phyloP scores from a whole-genome alignment of 257 asterid genomes.

The Nicotiana tabacum region DNA sequence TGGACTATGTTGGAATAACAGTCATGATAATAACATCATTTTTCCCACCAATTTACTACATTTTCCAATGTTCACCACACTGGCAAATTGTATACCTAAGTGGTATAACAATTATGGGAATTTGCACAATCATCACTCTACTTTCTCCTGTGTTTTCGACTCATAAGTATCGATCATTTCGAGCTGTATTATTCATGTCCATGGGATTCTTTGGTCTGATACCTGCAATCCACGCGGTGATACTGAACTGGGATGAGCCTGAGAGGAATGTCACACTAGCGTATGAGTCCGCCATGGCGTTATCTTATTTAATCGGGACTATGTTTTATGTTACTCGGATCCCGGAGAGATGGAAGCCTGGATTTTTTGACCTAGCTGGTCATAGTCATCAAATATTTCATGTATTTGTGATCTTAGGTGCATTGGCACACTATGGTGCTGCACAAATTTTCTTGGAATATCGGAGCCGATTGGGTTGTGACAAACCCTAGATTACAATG shows the following conservation, averaged over 20 bases:
- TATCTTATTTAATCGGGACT: slow-evolving; percentile 66
- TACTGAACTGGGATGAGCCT: slow-evolving; percentile 70
- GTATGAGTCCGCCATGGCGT: slow-evolving; percentile 71
- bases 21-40: slow-evolving; percentile 96
- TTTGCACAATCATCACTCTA: slow-evolving; percentile 52
- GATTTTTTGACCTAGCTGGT: slow-evolving; percentile 85
- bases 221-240: slow-evolving; percentile 67
- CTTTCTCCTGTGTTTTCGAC: slow-evolving; percentile 66
- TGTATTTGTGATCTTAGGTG: slow-evolving; percentile 81
- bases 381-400: slow-evolving; percentile 97
- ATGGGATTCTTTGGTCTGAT: slow-evolving; percentile 84
- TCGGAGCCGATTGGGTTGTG: slow-evolving; percentile 49
- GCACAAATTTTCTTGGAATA: slow-evolving; percentile 60
- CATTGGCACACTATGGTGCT: slow-evolving; percentile 93
- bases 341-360: slow-evolving; percentile 91
- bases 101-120: slow-evolving; percentile 66
- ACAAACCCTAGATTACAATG: not conserved
- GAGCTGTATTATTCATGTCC: slow-evolving; percentile 64
- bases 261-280: slow-evolving; percentile 47
- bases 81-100: slow-evolving; percentile 75
- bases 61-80: slow-evolving; percentile 74
- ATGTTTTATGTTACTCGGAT: slow-evolving; percentile 55
- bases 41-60: slow-evolving; percentile 94
- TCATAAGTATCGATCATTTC: slow-evolving; percentile 53
- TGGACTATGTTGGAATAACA: slow-evolving; percentile 83